Evolutionary conservation across 23 red algal species (phyloP).

Genomic region (Rhodosorus marinus): DNA sequence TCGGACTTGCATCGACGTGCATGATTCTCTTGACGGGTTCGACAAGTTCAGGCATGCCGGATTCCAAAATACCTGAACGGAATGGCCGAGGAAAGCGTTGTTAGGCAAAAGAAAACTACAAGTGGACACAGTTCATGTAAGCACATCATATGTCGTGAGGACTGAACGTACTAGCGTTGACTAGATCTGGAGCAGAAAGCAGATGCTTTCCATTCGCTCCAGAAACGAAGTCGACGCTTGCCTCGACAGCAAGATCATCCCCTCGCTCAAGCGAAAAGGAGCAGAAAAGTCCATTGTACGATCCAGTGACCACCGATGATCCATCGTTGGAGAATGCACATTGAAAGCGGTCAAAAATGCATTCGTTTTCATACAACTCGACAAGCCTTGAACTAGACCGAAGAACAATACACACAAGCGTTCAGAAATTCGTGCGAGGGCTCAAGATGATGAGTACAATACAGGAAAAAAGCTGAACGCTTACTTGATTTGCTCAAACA

Average conservation of each 20-base stretch:
- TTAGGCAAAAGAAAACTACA: background rate
- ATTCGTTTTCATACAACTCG: slow-evolving; percentile 95
- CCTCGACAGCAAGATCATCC: slow-evolving; percentile 26
- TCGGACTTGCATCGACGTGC: slow-evolving; percentile 19
- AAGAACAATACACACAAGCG: too few relatives aligned
- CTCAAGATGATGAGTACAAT: too few relatives aligned
- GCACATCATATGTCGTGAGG: background rate
- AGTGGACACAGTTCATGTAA: background rate
- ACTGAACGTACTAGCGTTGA: background rate
- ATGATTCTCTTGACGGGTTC: slow-evolving; percentile 40
- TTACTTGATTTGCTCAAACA: slow-evolving; percentile 77
- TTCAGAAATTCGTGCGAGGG: too few relatives aligned
- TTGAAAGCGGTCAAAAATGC: slow-evolving; percentile 96
- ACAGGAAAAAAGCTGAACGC: too few relatives aligned
- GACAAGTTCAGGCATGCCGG: slow-evolving; percentile 17
- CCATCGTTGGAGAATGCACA: slow-evolving; percentile 70
- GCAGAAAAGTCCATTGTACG: slow-evolving; percentile 56
- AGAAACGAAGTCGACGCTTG: slow-evolving; percentile 68
- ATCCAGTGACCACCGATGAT: slow-evolving; percentile 59
- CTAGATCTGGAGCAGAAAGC: slow-evolving; percentile 12
- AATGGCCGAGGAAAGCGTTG: background rate
- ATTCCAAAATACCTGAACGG: background rate
- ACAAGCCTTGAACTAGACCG: slow-evolving; percentile 42
- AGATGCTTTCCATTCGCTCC: slow-evolving; percentile 14
- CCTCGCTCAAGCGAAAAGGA: slow-evolving; percentile 41